Evolutionary conservation across 768 basidiomycete species (phyloP), one percentile per base, ranked within the genome.

Genomic region (Cubamyces lactineus): DNA sequence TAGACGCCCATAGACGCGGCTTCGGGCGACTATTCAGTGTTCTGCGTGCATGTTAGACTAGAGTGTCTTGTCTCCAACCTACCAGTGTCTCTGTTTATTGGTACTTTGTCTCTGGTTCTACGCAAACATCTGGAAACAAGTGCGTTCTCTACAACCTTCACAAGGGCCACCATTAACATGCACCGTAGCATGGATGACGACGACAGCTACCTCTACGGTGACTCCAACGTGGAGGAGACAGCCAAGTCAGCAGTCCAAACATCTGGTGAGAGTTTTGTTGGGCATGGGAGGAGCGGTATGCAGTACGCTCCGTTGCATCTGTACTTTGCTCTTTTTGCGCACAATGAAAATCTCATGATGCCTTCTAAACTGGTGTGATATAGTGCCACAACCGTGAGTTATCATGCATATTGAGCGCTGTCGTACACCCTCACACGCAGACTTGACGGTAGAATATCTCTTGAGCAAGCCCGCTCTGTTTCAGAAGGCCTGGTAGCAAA

Each of bases 301-400:
- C 67, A 71, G 63, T 57, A 65, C 66, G 64, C 62, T 46, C 70
- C 66, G 73, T 72, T 70, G 71, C 26, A 70, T 70, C 72, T 70
- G 55, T 70, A 71, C 72, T 72, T 73, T 72, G 72, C 75, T 65
- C 72, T 76, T 66, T 70, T 63, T 46, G 69, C 69, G 59, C 50
- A 62, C 69, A 77, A 79, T 77, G 71, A 59, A 69, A 72, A 70
- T 66, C 72, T 71, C 67, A 65, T 56, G 26, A 47, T 67, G 69
- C 68, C 71, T 65, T 65, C 59, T 62, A 64, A 72, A 76, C 65
- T 72, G 73, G 66, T 52, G 77, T 83, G 77, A 70, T 72, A 56
- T 73, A 86, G 87, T 79, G 71, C 79, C 82, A 53, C 81, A 84
- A 78, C 82, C 83, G 87, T 88, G 79, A 87, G 87, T 66, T 26